Conservation (phyloP, 495 filamentous ascomycete genomes). For the Aspergillus baeticus region DNA sequence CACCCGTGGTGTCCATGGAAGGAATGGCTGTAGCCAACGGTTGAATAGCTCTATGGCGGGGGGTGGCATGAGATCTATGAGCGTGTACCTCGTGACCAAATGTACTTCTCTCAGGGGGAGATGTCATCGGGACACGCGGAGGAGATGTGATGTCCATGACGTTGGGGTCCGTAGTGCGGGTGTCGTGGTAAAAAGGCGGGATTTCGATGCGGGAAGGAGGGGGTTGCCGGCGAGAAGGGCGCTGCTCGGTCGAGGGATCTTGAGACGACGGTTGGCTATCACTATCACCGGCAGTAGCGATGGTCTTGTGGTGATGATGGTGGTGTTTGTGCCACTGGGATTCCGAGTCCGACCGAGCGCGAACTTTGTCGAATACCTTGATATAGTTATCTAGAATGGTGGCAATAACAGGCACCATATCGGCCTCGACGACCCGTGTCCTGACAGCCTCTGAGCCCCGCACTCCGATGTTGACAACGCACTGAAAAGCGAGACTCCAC, state of each 20-base stretch:
- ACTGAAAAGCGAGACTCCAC: conserved; percentile 98
- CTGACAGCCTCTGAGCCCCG: conserved; percentile 90
- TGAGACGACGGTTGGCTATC: conserved; percentile 32
- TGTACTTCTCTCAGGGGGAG: conserved; percentile 71
- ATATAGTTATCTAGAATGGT: conserved; percentile 99
- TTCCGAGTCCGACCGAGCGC: conserved; percentile 75
- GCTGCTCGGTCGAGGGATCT: conserved; percentile 44
- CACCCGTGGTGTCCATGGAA: conserved; percentile 71
- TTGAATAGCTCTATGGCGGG: conserved; percentile 59
- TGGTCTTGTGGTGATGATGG: conserved; percentile 22
- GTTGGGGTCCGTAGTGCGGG: conserved; percentile 46
- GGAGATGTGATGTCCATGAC: conserved; percentile 63
- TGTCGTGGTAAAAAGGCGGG: conserved; percentile 54
- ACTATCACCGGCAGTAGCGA: conserved; percentile 22
- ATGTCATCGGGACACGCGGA: conserved; percentile 66
- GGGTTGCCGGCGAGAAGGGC: conserved; percentile 59
- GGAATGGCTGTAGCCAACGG: conserved; percentile 67
- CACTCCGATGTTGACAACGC: conserved; percentile 97
- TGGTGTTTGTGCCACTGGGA: conserved; percentile 55
- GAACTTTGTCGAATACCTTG: conserved; percentile 87
- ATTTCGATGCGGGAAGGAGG: conserved; percentile 77
- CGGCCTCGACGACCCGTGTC: conserved; percentile 93
- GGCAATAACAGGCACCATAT: conserved; percentile 98
- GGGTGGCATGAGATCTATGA: conserved; percentile 41
- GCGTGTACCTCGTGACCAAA: conserved; percentile 54